phyloP scores from a whole-genome alignment of 371 early-diverging fungal genomes.

The Haplosporangium sp. region DNA sequence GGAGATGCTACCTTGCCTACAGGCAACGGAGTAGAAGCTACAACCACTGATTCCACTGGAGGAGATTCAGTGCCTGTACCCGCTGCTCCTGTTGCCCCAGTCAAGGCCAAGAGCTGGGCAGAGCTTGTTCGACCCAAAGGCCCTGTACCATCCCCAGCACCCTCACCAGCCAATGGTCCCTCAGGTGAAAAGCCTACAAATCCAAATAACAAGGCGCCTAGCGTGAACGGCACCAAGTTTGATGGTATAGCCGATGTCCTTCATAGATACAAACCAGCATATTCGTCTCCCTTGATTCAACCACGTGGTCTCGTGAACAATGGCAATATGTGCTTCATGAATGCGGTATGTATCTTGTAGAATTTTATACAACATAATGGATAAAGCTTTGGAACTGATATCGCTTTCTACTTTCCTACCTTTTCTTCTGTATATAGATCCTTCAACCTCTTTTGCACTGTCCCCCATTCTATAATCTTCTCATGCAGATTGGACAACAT shows the following conservation, averaged over 20 bases:
- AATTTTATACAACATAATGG: background rate
- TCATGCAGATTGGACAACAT: conserved; percentile 73
- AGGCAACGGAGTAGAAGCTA: background rate
- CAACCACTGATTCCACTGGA: background rate
- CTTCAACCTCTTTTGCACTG: conserved; percentile 90
- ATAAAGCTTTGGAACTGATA: background rate
- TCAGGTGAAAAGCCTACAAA: conserved; percentile 19
- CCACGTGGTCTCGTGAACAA: conserved; percentile 95
- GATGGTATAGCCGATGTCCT: conserved; percentile 70
- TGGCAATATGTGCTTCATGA: conserved; percentile 98
- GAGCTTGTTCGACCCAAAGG: conserved; percentile 61
- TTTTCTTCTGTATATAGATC: conserved; percentile 58
- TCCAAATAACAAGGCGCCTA: conserved; percentile 30
- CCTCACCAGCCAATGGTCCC: conserved; percentile 23
- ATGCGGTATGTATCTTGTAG: conserved; percentile 69
- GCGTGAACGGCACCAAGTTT: conserved; percentile 57
- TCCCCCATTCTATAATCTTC: conserved; percentile 89
- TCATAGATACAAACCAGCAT: conserved; percentile 65
- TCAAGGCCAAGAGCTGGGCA: conserved; percentile 74
- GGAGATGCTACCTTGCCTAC: conserved; percentile 4
- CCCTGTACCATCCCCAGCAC: conserved; percentile 18
- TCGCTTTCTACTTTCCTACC: background rate
- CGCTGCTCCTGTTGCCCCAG: conserved; percentile 44
- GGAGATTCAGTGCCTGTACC: conserved; percentile 1
- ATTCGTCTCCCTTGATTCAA: conserved; percentile 67